Base-by-base conservation (phyloP, 192 early-diverging fungal species). In the Lobosporangium transversale region DNA sequence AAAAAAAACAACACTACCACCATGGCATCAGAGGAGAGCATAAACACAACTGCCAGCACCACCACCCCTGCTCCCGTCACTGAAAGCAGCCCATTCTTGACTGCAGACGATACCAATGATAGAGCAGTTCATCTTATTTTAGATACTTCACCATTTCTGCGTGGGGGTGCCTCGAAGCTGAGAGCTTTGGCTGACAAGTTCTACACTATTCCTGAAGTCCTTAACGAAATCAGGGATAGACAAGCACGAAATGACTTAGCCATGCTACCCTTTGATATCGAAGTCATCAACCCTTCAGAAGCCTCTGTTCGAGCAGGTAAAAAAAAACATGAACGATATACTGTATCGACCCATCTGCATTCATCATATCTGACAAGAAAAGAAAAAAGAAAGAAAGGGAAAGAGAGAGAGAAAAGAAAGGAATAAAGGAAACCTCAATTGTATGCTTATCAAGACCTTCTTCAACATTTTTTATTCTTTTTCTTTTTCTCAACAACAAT, bases 121-220 rank as follows among this genome's bases (percentile, higher is more conserved):
- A 58, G 70, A 29, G 78, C 81, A 29, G 70, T 83, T 33, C 59
- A 79, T 23, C 75, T 93, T 29, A 86, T 94, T 14, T 67, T 94
- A 20, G 93, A 94, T 82, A 90, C 92, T 2, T 91, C 88, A 18
- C 85, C 91, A 4, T 84, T 94, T 42, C 60, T 94, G 58, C 93
- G 91, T 70, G 87, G 85, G 11, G 73, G 73, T 33, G 73, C 73
- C 1, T 67, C 83, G 0, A 67, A 81, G 11, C 74, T 95, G 29
- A 78, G 80, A 47, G 69, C 81, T 47, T 68, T 94, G 49, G 91
- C 93, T 1, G 85, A 87, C 30, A 86, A 86, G 29, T 92, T 94
- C 65, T 88, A 92, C 26, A 96, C 96, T 14, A 85, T 94, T 6
- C 94, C 95, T 9, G 96, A 98, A 67, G 94, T 98, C 4, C 49